These are phyloP conservation scores for Mycena metata DNA, from an alignment of 768 basidiomycete genomes.

Conservation along the genomic window DNA sequence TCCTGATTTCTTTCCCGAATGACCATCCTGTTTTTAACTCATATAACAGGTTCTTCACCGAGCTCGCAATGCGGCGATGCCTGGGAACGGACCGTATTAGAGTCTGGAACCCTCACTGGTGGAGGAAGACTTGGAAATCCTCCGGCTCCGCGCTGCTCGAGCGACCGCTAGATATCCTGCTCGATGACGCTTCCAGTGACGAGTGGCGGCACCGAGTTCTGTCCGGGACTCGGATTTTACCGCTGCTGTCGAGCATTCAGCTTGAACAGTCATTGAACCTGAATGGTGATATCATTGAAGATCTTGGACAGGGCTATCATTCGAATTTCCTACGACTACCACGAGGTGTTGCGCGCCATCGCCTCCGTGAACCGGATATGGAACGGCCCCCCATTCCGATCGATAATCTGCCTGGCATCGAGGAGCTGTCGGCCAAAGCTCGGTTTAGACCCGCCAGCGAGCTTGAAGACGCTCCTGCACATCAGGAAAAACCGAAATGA, in stretches of 20 bases:
- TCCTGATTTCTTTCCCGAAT: background rate
- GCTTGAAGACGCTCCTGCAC: too few species aligned
- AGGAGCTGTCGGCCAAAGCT: too few species aligned
- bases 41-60: conserved; percentile 1
- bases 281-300: conserved; percentile 1
- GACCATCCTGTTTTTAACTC: conserved; percentile 1
- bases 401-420: too few species aligned
- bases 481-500: too few species aligned
- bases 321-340: background rate
- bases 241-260: conserved; percentile 3
- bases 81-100: background rate
- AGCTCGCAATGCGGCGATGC: background rate
- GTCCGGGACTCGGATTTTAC: background rate
- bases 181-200: background rate
- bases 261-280: conserved; percentile 4
- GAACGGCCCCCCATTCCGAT: too few species aligned
- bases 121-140: too few species aligned
- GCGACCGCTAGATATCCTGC: background rate
- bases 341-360: conserved; percentile 3
- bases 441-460: too few species aligned
- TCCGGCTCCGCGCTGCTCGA: too few species aligned
- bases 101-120: background rate
- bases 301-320: background rate
- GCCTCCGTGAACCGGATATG: too few species aligned
- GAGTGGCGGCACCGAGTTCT: background rate